Evolutionary conservation across 1,139 yeast species (phyloP).

Genomic region (Martiniozyma asiatica): DNA sequence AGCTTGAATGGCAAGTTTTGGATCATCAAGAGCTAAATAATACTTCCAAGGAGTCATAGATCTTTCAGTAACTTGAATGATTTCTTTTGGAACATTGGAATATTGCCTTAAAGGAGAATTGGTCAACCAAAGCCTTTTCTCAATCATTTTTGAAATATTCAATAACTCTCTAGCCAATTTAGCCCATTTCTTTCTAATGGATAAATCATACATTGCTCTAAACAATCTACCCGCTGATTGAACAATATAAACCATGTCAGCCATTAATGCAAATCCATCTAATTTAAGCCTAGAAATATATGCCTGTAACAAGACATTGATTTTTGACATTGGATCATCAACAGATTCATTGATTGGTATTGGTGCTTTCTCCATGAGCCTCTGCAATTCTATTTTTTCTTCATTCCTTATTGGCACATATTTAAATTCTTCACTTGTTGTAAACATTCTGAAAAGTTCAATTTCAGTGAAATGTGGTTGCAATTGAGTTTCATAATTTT

Average conservation of each 20-base stretch:
- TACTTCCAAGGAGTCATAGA: constrained; percentile 77
- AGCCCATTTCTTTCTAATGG: constrained; percentile 65
- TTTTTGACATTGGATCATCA: constrained; percentile 67
- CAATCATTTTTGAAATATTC: constrained; percentile 70
- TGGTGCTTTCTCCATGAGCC: constrained; percentile 66
- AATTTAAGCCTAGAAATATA: constrained; percentile 65
- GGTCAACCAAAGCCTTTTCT: constrained; percentile 71
- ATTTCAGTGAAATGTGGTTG: constrained; percentile 56
- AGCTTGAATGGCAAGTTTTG: constrained; percentile 69
- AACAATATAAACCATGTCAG: constrained; percentile 88
- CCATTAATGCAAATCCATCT: constrained; percentile 83
- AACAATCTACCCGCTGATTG: constrained; percentile 88
- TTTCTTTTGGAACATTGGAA: constrained; percentile 50
- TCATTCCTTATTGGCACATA: constrained; percentile 78
- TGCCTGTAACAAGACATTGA: constrained; percentile 70
- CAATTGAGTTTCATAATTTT: constrained; percentile 46
- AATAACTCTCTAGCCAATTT: constrained; percentile 44
- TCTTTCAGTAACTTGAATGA: constrained; percentile 64
- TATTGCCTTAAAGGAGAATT: constrained; percentile 85
- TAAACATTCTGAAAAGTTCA: constrained; percentile 67
- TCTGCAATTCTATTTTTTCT: constrained; percentile 67
- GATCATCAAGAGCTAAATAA: constrained; percentile 55
- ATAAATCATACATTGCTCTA: constrained; percentile 76
- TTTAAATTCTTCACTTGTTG: constrained; percentile 77
- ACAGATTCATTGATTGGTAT: constrained; percentile 70